Evolutionary conservation across 495 filamentous ascomycete species (phyloP).

Genomic region (Eremomyces bilateralis): DNA sequence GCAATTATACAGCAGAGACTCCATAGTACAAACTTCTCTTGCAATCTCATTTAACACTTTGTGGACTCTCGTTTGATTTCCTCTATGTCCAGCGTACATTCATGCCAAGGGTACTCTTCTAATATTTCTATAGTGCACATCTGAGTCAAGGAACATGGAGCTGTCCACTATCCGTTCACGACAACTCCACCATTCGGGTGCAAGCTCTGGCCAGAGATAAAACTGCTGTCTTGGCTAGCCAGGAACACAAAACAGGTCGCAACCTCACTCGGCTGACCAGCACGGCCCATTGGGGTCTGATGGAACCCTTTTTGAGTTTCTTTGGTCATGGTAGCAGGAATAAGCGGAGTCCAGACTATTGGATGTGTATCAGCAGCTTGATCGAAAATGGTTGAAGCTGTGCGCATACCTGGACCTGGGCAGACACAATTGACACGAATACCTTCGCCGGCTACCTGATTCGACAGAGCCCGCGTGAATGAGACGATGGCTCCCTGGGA

Average conservation of each 20-base stretch:
- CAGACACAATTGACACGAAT: conserved; percentile 68
- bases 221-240: conserved; percentile 42
- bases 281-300: conserved; percentile 59
- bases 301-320: conserved; percentile 50
- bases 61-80: too few species aligned
- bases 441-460: conserved; percentile 47
- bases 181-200: conserved; percentile 12
- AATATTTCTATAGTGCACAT: too few species aligned
- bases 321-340: conserved; percentile 55
- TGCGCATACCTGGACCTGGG: conserved; percentile 29
- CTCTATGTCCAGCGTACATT: too few species aligned
- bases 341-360: conserved; percentile 70
- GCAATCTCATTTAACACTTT: too few species aligned
- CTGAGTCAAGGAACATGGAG: too few species aligned
- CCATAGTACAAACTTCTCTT: too few species aligned
- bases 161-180: conserved; percentile 13
- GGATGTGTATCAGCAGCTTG: neutral
- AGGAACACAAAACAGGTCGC: conserved; percentile 75
- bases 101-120: too few species aligned
- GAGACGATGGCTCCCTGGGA: conserved; percentile 67
- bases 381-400: neutral
- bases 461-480: conserved; percentile 60
- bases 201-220: conserved; percentile 11
- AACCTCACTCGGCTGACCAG: conserved; percentile 58
- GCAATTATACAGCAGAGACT: too few species aligned